These are phyloP conservation scores for Monilinia laxa DNA, from an alignment of 2,329 filamentous ascomycete species.

Conservation along the genomic window DNA sequence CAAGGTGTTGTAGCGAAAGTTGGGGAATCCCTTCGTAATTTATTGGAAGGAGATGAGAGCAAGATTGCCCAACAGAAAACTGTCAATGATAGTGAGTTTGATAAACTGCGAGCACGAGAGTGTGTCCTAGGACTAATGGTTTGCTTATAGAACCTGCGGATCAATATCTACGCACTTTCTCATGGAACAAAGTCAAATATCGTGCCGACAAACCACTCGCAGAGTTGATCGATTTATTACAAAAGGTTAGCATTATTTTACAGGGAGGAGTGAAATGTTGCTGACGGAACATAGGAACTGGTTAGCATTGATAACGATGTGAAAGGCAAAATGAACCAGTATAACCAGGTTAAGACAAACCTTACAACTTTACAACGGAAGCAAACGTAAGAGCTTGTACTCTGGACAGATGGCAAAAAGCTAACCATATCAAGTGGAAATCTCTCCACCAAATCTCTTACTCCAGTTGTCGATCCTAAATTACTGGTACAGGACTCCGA, in stretches of 20 bases:
- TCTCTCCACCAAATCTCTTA: constrained; percentile 87
- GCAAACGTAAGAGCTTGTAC: constrained; percentile 65
- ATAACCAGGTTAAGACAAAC: constrained; percentile 86
- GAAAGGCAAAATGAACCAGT: constrained; percentile 90
- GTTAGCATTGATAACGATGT: constrained; percentile 93
- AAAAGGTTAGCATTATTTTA: constrained; percentile 61
- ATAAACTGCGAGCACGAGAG: neutral
- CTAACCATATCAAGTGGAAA: constrained; percentile 65
- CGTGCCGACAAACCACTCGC: constrained; percentile 85
- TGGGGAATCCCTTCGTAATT: constrained; percentile 38
- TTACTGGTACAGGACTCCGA: constrained; percentile 86
- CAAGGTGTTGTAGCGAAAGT: constrained; percentile 85
- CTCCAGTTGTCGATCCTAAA: constrained; percentile 79
- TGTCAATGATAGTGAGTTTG: constrained; percentile 74
- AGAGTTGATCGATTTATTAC: constrained; percentile 82
- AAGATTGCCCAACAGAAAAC: constrained; percentile 74
- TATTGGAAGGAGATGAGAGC: constrained; percentile 41
- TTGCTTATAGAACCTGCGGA: constrained; percentile 77
- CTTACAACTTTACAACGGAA: constrained; percentile 79
- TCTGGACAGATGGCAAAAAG: neutral
- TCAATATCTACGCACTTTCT: constrained; percentile 83
- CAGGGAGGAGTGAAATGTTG: neutral
- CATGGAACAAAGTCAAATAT: constrained; percentile 98
- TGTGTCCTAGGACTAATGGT: constrained; percentile 21
- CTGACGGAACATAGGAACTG: constrained; percentile 62